Conservation (phyloP, 2,329 filamentous ascomycete species). For the Monascus ruber region DNA sequence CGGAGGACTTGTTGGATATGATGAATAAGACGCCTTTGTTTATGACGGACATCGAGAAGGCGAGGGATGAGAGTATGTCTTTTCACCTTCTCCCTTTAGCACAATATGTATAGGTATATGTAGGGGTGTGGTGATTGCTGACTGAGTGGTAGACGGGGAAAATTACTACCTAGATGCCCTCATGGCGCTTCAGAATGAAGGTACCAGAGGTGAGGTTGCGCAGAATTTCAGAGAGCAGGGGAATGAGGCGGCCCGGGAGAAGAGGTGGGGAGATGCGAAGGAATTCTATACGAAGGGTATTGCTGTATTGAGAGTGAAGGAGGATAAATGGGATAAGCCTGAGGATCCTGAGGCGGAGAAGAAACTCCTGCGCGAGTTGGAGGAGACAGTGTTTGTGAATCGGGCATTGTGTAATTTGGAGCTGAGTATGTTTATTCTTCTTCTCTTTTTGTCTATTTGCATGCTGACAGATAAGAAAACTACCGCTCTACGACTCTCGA, state of each 20-base stretch:
- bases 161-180: slow-evolving; percentile 79
- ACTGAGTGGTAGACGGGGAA: slow-evolving; percentile 42
- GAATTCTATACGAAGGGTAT: slow-evolving; percentile 91
- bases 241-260: slow-evolving; percentile 71
- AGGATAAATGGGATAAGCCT: slow-evolving; percentile 41
- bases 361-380: slow-evolving; percentile 49
- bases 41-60: slow-evolving; percentile 76
- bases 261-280: slow-evolving; percentile 68
- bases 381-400: slow-evolving; percentile 74
- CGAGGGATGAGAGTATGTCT: slow-evolving; percentile 40
- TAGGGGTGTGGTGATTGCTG: neutral
- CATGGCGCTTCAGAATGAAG: slow-evolving; percentile 84
- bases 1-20: slow-evolving; percentile 50
- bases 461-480: slow-evolving; percentile 46
- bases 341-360: slow-evolving; percentile 48
- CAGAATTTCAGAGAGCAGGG: slow-evolving; percentile 81
- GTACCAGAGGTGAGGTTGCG: slow-evolving; percentile 71
- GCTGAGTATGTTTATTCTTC: slow-evolving; percentile 43
- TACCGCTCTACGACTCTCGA: slow-evolving; percentile 78
- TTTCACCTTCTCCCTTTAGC: neutral
- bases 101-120: slow-evolving; percentile 1
- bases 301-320: slow-evolving; percentile 54
- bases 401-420: slow-evolving; percentile 82
- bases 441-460: neutral
- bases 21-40: slow-evolving; percentile 72